Conservation (phyloP, 2,329 filamentous ascomycete genomes). For the Ascochyta koolunga region DNA sequence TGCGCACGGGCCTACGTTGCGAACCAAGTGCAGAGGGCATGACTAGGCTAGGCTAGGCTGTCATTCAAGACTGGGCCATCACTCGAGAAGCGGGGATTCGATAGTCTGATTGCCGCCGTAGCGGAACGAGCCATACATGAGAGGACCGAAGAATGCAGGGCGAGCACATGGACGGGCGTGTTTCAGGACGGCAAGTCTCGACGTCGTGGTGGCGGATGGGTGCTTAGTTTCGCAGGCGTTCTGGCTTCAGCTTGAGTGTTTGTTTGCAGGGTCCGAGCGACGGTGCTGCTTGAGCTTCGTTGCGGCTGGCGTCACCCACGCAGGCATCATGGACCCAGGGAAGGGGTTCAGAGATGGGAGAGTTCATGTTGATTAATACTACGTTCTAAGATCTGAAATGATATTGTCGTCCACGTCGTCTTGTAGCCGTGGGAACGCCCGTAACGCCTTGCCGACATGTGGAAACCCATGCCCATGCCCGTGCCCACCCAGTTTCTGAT, state of each 20-base stretch:
- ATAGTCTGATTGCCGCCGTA: slow-evolving; percentile 3
- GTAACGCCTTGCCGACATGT: slow-evolving; percentile 8
- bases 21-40: too few species aligned
- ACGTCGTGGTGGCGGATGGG: slow-evolving; percentile 3
- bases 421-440: slow-evolving; percentile 11
- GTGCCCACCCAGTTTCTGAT: slow-evolving; percentile 11
- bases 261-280: not conserved
- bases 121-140: not conserved
- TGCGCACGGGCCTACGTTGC: too few species aligned
- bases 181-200: slow-evolving; percentile 15
- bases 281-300: not conserved
- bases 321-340: not conserved
- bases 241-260: slow-evolving; percentile 2
- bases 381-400: slow-evolving; percentile 7
- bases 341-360: not conserved
- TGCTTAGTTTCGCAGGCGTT: not conserved
- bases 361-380: slow-evolving; percentile 14
- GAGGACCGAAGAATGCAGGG: not conserved
- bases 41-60: too few species aligned
- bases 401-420: slow-evolving; percentile 5
- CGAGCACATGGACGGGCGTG: slow-evolving; percentile 3
- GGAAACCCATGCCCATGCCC: slow-evolving; percentile 2
- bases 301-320: not conserved
- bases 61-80: not conserved
- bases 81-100: not conserved